Base-by-base conservation (phyloP, 345 rosid genomes). In the Bruguiera sexangula region DNA sequence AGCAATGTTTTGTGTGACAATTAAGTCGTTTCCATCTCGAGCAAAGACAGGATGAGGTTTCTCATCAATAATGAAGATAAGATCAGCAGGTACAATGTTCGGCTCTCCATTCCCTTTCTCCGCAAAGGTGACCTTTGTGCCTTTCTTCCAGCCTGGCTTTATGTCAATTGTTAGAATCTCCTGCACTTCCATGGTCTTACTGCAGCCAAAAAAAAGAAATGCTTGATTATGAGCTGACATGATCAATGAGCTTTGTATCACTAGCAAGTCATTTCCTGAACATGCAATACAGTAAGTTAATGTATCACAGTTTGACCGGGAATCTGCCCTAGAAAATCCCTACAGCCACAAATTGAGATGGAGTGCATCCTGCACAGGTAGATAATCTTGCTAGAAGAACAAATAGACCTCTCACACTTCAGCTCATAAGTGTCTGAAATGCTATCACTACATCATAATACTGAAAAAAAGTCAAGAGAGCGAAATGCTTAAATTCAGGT, bases 131-230 rank as follows among this genome's bases (percentile, higher is more conserved):
- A 75, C 58, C 61, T 69, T 75, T 6, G 78, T 75, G 34, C 78
- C 73, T 26, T 75, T 75, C 69, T 69, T 69, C 73, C 73, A 75
- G 3, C 78, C 78, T 0, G 78, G 78, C 65, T 75, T 75, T 63
- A 75, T 48, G 21, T 75, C 69, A 9, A 75, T 69, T 34, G 73
- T 57, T 55, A 69, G 61, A 34, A 63, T 63, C 63, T 75, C 78
- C 63, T 69, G 69, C 22, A 69, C 73, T 22, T 63, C 60, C 55
- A 26, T 34, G 19, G 69, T 62, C 60, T 48, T 63, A 54, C 78
- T 75, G 69, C 69, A 50, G 4, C n/a, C 24, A 11, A 22, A 16
- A 8, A 8, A 24, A 62, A 6, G 37, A 1, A 27, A 20, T 7
- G 21, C 8, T n/a, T 5, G 21, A 43, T 43, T 43, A 43, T 43